phyloP scores from a whole-genome alignment of 2,329 filamentous ascomycete genomes.

The Botryotinia narcissicola region DNA sequence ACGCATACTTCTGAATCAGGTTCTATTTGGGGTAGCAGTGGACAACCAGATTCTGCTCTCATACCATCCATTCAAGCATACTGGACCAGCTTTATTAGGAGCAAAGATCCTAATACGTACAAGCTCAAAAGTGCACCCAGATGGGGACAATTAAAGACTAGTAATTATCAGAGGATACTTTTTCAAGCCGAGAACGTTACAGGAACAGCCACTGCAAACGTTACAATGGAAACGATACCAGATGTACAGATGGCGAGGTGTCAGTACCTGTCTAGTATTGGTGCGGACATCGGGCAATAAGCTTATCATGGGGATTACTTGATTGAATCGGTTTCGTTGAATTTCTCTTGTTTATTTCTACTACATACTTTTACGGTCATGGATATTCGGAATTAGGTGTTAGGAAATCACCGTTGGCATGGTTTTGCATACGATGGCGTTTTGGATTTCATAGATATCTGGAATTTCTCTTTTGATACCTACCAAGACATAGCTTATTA shows the following conservation, averaged over 20 bases:
- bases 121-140: slow-evolving; percentile 46
- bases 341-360: background rate
- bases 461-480: background rate
- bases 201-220: background rate
- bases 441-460: background rate
- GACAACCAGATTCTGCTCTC: slow-evolving; percentile 40
- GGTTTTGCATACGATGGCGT: background rate
- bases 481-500: background rate
- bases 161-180: background rate
- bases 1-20: slow-evolving; percentile 64
- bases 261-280: slow-evolving; percentile 19
- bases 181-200: slow-evolving; percentile 8
- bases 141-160: slow-evolving; percentile 44
- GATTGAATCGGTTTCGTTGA: background rate
- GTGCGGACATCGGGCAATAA: slow-evolving; percentile 11
- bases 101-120: slow-evolving; percentile 60
- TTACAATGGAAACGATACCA: slow-evolving; percentile 19
- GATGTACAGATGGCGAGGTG: slow-evolving; percentile 14
- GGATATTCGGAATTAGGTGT: background rate
- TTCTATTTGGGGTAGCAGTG: slow-evolving; percentile 59
- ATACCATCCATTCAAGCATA: slow-evolving; percentile 61
- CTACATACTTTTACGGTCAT: background rate
- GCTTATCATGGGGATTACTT: background rate
- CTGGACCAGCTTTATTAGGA: slow-evolving; percentile 70
- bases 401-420: background rate